Percentiles rank a stretch among this genome's conserved stretches.
Evolutionary conservation across 176 grass and related monocot genomes (phyloP).

Genomic region (Hordeum marinum): DNA sequence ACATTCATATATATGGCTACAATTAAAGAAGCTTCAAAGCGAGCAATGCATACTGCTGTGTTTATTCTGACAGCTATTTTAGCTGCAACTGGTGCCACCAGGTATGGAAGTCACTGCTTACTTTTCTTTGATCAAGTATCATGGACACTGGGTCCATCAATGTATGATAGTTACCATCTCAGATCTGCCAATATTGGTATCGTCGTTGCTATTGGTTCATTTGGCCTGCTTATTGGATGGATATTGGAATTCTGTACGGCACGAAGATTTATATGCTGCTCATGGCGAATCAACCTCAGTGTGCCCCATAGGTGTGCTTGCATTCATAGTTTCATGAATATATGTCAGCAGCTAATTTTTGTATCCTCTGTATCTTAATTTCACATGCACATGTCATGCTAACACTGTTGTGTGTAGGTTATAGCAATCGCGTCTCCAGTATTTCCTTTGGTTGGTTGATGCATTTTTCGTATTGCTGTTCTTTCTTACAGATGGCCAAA

Average conservation of each 20-base stretch:
- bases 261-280: constrained; percentile 49
- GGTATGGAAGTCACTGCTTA: constrained; percentile 35
- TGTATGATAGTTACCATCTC: constrained; percentile 16
- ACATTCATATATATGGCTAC: constrained; percentile 97
- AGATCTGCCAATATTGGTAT: constrained; percentile 89
- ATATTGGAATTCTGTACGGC: constrained; percentile 73
- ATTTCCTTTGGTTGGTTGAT: constrained; percentile 18
- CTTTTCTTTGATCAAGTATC: not conserved
- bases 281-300: constrained; percentile 54
- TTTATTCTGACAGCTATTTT: constrained; percentile 93
- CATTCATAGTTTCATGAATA: not conserved
- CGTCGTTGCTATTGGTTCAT: constrained; percentile 77
- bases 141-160: not conserved
- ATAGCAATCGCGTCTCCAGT: not conserved
- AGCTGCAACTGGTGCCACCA: constrained; percentile 83
- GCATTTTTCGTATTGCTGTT: constrained; percentile 16
- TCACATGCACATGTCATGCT: not conserved
- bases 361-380: not conserved
- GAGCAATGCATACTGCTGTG: constrained; percentile 77
- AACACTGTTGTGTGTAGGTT: not conserved
- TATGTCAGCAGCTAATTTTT: not conserved
- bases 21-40: constrained; percentile 79
- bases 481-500: constrained; percentile 64
- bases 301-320: constrained; percentile 44
- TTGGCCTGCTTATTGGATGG: constrained; percentile 86